These are phyloP conservation scores for Austroboletus novae-zelandiae DNA, from an alignment of 1,284 basidiomycete species.

Conservation along the genomic window DNA sequence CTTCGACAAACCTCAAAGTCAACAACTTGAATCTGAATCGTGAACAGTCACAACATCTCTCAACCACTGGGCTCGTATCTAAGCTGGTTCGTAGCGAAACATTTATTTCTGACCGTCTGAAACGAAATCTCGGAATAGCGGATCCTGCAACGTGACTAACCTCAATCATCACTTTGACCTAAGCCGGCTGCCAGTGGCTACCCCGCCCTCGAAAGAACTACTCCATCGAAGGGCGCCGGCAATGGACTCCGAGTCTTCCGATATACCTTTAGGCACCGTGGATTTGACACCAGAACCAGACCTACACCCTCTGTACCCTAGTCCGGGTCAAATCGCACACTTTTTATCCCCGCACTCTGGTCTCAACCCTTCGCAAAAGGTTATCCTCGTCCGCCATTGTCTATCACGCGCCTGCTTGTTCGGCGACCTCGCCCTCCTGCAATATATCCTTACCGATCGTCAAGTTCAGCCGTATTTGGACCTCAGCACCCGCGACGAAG, in stretches of 20 bases:
- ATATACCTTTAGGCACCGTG: constrained; percentile 23
- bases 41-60: constrained; percentile 2
- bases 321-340: constrained; percentile 55
- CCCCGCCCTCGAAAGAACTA: constrained; percentile 4
- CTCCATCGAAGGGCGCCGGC: background rate
- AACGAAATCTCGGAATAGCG: constrained; percentile 12
- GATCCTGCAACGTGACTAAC: constrained; percentile 7
- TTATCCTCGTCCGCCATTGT: constrained; percentile 67
- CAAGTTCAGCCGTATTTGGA: constrained; percentile 70
- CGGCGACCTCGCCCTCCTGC: constrained; percentile 67
- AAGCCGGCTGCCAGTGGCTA: constrained; percentile 2
- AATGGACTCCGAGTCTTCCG: constrained; percentile 10
- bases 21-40: background rate
- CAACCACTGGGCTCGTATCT: constrained; percentile 1
- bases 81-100: constrained; percentile 6
- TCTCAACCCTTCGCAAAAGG: constrained; percentile 62
- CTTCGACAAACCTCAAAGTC: background rate
- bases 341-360: constrained; percentile 66
- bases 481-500: constrained; percentile 73
- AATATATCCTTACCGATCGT: constrained; percentile 68
- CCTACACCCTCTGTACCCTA: constrained; percentile 73
- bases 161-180: constrained; percentile 2
- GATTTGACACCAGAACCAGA: constrained; percentile 72
- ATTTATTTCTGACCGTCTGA: constrained; percentile 19
- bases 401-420: constrained; percentile 72